Conservation (phyloP, 306 rosid genomes). For the Psophocarpus tetragonolobus region DNA sequence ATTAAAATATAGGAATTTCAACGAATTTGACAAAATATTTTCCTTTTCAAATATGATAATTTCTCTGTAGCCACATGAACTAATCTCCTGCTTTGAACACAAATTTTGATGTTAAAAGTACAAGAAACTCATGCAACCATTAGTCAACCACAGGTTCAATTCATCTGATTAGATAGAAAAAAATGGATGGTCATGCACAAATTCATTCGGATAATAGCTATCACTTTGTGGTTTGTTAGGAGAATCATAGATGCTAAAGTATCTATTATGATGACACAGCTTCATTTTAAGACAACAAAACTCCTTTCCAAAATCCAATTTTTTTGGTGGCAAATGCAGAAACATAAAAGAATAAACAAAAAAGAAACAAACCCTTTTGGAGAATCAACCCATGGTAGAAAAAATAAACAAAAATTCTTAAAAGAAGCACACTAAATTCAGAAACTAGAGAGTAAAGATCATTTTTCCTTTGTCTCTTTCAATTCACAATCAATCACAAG, state of each 20-base stretch:
- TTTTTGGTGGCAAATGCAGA: not conserved
- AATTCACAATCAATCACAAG: not conserved
- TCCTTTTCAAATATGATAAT: not conserved
- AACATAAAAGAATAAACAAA: not conserved
- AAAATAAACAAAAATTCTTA: constrained; percentile 11
- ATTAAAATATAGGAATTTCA: not conserved
- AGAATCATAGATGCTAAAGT: not conserved
- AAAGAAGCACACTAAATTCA: not conserved
- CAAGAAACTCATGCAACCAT: not conserved
- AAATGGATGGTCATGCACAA: not conserved
- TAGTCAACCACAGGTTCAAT: not conserved
- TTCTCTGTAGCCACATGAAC: not conserved
- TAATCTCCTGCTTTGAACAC: not conserved
- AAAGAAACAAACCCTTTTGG: not conserved
- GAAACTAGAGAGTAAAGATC: not conserved
- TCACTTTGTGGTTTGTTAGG: not conserved
- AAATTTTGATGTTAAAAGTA: not conserved
- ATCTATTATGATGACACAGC: not conserved
- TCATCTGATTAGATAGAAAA: not conserved
- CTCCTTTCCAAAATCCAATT: not conserved
- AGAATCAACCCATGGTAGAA: not conserved
- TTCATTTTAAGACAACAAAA: not conserved
- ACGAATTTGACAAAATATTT: not conserved
- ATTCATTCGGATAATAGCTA: not conserved
- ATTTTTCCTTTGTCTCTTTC: not conserved